Evolutionary conservation across 2,329 filamentous ascomycete genomes (phyloP).

Genomic region (Phoma sp.): DNA sequence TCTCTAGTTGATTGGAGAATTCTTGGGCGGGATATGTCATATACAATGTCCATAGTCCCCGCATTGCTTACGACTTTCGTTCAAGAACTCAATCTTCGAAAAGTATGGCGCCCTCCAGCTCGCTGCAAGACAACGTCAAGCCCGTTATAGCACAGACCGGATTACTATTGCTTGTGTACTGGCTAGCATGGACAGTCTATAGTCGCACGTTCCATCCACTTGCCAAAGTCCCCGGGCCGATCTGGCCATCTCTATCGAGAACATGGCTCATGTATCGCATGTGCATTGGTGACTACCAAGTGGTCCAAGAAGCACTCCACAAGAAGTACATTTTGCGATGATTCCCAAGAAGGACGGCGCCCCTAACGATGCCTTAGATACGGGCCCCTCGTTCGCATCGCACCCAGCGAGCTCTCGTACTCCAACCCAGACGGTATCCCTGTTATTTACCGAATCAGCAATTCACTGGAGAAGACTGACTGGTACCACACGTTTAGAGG

Average conservation of each 20-base stretch:
- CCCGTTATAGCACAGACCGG: neutral
- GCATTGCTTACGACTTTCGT: too few relatives aligned
- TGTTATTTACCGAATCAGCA: slow-evolving; percentile 27
- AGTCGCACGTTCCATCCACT: slow-evolving; percentile 28
- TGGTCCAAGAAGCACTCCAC: slow-evolving; percentile 21
- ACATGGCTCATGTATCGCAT: slow-evolving; percentile 35
- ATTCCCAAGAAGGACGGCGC: neutral
- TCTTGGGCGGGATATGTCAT: neutral
- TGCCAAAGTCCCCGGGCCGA: slow-evolving; percentile 27
- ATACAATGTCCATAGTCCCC: neutral
- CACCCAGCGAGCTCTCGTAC: slow-evolving; percentile 49
- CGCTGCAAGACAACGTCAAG: neutral
- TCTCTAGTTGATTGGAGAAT: neutral
- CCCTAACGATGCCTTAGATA: neutral
- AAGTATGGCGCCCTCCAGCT: neutral
- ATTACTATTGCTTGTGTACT: slow-evolving; percentile 7
- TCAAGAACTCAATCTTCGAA: too few relatives aligned
- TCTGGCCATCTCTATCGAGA: slow-evolving; percentile 33
- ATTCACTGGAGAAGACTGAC: slow-evolving; percentile 30
- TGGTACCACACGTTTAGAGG: slow-evolving; percentile 33
- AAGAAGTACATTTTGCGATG: neutral
- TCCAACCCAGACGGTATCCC: slow-evolving; percentile 24
- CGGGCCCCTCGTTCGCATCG: slow-evolving; percentile 54
- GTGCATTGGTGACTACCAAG: slow-evolving; percentile 30
- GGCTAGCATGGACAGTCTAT: slow-evolving; percentile 22